phyloP scores from a whole-genome alignment of 202 grass and related monocot species.

The Brachypodium distachyon region DNA sequence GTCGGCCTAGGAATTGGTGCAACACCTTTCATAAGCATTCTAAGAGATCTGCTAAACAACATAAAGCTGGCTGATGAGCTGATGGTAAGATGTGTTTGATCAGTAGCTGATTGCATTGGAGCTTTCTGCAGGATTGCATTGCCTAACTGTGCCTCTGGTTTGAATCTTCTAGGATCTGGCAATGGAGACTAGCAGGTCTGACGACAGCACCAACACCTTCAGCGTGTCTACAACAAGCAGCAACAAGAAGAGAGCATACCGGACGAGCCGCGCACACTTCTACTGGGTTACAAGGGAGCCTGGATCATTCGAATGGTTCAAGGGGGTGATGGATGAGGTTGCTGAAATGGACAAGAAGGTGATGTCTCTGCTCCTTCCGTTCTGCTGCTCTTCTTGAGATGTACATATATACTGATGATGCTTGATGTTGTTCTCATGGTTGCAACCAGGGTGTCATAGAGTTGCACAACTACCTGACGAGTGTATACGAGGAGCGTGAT shows the following conservation, averaged over 20 bases:
- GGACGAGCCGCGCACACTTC: conserved; percentile 77
- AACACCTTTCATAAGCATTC: conserved; percentile 92
- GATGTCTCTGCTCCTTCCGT: background rate
- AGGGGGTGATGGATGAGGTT: conserved; percentile 96
- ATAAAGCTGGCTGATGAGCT: conserved; percentile 90
- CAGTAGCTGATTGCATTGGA: background rate
- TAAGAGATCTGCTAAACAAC: conserved; percentile 90
- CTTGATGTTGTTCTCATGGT: conserved; percentile 12
- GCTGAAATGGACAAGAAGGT: conserved; percentile 99
- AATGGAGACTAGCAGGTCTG: conserved; percentile 82
- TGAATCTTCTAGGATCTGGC: conserved; percentile 56
- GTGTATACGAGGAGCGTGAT: conserved; percentile 94
- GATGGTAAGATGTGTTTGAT: conserved; percentile 38
- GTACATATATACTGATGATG: background rate
- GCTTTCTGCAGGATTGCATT: background rate
- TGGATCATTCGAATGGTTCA: conserved; percentile 98
- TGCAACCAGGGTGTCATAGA: conserved; percentile 78
- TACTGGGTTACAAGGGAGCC: conserved; percentile 95
- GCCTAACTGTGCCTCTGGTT: background rate
- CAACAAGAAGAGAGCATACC: conserved; percentile 62
- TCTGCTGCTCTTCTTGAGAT: background rate
- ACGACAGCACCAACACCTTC: conserved; percentile 64
- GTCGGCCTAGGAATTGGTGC: conserved; percentile 88
- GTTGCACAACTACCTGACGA: conserved; percentile 95
- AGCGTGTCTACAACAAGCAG: conserved; percentile 44